A percentile compares a stretch with the other conserved stretches of the same genome.
Evolutionary conservation across 352 stramenopile species (phyloP).

Genomic region (Pythium grandisporangium): DNA sequence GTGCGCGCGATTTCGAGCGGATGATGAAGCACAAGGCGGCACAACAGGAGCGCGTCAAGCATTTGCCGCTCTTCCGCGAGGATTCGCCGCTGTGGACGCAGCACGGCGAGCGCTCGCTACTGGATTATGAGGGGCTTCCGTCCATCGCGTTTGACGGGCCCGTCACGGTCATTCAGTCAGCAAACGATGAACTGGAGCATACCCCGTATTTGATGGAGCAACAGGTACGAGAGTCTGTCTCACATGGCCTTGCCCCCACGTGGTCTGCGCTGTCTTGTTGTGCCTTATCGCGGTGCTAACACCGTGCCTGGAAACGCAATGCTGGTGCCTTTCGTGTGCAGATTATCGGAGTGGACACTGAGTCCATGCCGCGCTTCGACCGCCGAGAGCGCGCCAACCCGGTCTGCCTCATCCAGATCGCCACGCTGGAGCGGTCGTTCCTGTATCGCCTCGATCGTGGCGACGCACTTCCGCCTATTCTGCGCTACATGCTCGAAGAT

Average conservation of each 20-base stretch:
- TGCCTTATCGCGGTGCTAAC: not conserved
- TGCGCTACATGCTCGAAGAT: conserved; percentile 50
- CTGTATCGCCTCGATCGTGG: conserved; percentile 58
- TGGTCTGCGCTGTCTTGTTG: too few species aligned
- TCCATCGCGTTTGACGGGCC: conserved; percentile 32
- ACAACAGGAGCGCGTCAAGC: conserved; percentile 38
- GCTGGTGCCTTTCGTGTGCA: conserved; percentile 1
- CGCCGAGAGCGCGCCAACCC: conserved; percentile 46
- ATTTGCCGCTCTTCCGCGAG: conserved; percentile 60
- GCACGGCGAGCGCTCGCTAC: conserved; percentile 33
- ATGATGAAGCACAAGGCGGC: conserved; percentile 44
- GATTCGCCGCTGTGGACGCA: conserved; percentile 37
- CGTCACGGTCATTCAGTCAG: conserved; percentile 57
- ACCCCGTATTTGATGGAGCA: conserved; percentile 40
- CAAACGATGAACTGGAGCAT: conserved; percentile 38
- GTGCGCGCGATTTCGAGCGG: conserved; percentile 31
- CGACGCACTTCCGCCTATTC: conserved; percentile 35
- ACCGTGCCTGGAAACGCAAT: not conserved
- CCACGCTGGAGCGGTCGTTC: conserved; percentile 64
- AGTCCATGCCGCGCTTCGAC: conserved; percentile 62
- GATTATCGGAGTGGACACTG: conserved; percentile 68
- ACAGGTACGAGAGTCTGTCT: too few species aligned
- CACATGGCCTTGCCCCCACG: too few species aligned
- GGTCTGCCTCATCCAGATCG: conserved; percentile 72
- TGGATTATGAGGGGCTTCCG: conserved; percentile 43